phyloP scores from a whole-genome alignment of 768 basidiomycete genomes.

The Lactarius psammicola region DNA sequence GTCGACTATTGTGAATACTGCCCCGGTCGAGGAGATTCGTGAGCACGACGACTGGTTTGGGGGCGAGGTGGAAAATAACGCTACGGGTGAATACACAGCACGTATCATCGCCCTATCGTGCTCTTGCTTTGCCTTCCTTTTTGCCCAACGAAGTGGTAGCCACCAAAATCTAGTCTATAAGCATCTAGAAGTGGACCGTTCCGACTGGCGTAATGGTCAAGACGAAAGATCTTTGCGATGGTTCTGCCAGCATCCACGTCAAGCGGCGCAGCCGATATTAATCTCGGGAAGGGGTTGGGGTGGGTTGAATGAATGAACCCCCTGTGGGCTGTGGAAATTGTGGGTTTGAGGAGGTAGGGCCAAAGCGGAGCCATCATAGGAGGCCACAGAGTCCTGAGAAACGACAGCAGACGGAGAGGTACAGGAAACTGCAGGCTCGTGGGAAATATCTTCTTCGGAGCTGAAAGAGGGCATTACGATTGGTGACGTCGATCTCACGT shows the following conservation, averaged over 20 bases:
- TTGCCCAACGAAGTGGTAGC: background rate
- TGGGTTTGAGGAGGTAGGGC: background rate
- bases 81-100: conserved; percentile 53
- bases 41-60: conserved; percentile 77
- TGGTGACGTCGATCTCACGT: background rate
- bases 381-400: background rate
- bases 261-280: background rate
- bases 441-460: conserved; percentile 1
- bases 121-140: too few relatives aligned
- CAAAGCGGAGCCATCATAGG: background rate
- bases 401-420: background rate
- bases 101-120: too few relatives aligned
- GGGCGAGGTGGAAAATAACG: conserved; percentile 49
- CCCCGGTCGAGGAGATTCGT: conserved; percentile 56
- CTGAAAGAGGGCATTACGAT: background rate
- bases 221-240: background rate
- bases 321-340: background rate
- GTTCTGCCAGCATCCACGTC: background rate
- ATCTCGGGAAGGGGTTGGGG: background rate
- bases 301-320: background rate
- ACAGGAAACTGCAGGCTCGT: background rate
- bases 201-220: background rate
- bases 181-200: background rate
- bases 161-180: background rate
- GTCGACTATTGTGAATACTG: conserved; percentile 75